Base-by-base conservation (phyloP, 352 stramenopile species). In the Pythium apleroticum region DNA sequence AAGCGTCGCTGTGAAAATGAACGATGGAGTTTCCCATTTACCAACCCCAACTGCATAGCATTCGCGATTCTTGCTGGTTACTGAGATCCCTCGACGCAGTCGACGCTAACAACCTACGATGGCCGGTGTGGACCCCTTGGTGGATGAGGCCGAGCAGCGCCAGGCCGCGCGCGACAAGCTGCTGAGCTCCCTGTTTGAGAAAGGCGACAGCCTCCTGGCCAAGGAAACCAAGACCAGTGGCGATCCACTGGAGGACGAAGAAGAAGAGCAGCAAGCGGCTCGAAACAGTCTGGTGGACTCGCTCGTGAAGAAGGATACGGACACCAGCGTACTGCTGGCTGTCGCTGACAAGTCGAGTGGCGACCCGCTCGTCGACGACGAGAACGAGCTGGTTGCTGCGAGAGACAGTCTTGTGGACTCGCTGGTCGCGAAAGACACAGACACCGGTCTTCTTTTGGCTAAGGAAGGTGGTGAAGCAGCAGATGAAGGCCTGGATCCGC, bases 161-260 rank as follows among this genome's bases (percentile, higher is more conserved):
- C 31, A 65, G 48, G 39, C 35, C 15, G 63, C 63, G 35, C 25
- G 63, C 35, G 46, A 69, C 46, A 53, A 60, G 15, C 31, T 69
- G 17, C n/a, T 69, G 45, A 35, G 62, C 54, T 69, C 62, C 22
- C 62, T 69, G 1, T 4, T 30, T n/a, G 37, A 43, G 2, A 55
- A 58, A 22, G 45, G 25, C 12, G 33, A 49, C 25, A 52, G 20
- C 25, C 43, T 68, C 10, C 7, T 63, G 31, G 59, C 50, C 10
- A n/a, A 31, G 43, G 28, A 54, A 30, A 28, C 5, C 28, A 28
- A 57, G 54, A 52, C 20, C 45, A 46, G 37, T 22, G 37, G 52
- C 22, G 52, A 59, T 22, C 52, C 52, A 48, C 52, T 59, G 15
- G 52, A 22, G 5, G 37, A 46, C 19, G 14, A 46, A 1, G 37